Evolutionary conservation across 257 asterid genomes (phyloP).

Genomic region (Euphrasia confusa): DNA sequence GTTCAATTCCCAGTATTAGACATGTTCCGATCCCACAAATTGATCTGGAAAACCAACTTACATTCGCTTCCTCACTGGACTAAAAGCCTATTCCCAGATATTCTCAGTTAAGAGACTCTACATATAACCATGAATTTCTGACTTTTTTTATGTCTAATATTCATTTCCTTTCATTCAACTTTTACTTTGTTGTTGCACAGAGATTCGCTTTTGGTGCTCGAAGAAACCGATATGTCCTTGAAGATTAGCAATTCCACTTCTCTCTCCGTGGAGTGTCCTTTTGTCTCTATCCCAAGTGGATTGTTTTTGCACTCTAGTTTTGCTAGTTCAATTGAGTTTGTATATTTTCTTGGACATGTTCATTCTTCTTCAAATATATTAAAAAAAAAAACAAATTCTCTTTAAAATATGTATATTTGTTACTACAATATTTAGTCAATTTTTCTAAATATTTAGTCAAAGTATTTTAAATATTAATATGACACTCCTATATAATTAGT

Average conservation of each 20-base stretch:
- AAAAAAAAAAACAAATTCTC: too few relatives aligned
- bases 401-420: too few relatives aligned
- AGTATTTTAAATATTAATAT: too few relatives aligned
- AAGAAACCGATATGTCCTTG: conserved; percentile 68
- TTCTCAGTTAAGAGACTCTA: conserved; percentile 60
- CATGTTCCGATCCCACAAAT: conserved; percentile 59
- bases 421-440: too few relatives aligned
- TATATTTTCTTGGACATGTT: too few relatives aligned
- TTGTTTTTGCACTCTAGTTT: too few relatives aligned
- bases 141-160: conserved; percentile 15
- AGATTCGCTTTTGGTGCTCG: conserved; percentile 90
- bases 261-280: too few relatives aligned
- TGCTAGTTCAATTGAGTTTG: too few relatives aligned
- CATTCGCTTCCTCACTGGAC: conserved; percentile 90
- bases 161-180: not conserved
- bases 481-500: too few relatives aligned
- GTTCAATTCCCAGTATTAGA: conserved; percentile 86
- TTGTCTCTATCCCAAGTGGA: too few relatives aligned
- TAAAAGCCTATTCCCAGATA: conserved; percentile 90
- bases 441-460: too few relatives aligned
- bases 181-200: conserved; percentile 30
- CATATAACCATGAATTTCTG: not conserved
- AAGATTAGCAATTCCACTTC: conserved; percentile 59
- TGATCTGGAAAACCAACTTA: conserved; percentile 83
- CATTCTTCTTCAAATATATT: too few relatives aligned